A percentile compares a stretch with the other conserved stretches of the same genome.
phyloP scores from a whole-genome alignment of 2,329 filamentous ascomycete genomes.

The Trichoderma sp. region DNA sequence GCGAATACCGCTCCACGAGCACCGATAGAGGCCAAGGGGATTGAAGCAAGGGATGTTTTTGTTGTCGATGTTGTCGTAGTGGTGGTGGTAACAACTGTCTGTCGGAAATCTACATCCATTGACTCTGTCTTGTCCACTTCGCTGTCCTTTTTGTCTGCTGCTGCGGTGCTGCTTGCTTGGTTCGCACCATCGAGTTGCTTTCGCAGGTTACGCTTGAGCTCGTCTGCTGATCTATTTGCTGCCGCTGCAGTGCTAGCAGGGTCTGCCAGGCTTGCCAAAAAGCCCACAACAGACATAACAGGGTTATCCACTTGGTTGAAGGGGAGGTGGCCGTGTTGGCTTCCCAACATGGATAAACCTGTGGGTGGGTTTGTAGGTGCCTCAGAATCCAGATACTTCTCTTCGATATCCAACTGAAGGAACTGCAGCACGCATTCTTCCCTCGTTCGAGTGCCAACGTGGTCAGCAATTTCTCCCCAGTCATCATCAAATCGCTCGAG shows the following conservation, averaged over 20 bases:
- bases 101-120: conserved; percentile 64
- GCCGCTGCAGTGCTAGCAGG: conserved; percentile 88
- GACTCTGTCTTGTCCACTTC: conserved; percentile 52
- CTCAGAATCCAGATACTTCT: conserved; percentile 90
- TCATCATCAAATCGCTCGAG: conserved; percentile 94
- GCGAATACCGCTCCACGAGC: conserved; percentile 85
- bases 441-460: conserved; percentile 85
- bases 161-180: conserved; percentile 40
- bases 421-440: conserved; percentile 98
- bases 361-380: conserved; percentile 51
- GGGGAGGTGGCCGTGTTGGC: conserved; percentile 77
- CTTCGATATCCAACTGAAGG: conserved; percentile 93
- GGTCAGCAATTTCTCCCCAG: conserved; percentile 89
- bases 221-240: conserved; percentile 81
- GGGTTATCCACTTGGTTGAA: conserved; percentile 95
- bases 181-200: conserved; percentile 68
- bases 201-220: conserved; percentile 78
- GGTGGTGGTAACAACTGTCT: conserved; percentile 54
- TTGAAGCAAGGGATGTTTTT: conserved; percentile 62
- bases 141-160: conserved; percentile 62
- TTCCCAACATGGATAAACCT: conserved; percentile 67
- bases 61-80: conserved; percentile 49
- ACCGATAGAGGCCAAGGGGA: conserved; percentile 83
- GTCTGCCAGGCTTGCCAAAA: conserved; percentile 87
- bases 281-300: conserved; percentile 93